phyloP scores from a whole-genome alignment of 148 eudicot species.

The Cornus florida region DNA sequence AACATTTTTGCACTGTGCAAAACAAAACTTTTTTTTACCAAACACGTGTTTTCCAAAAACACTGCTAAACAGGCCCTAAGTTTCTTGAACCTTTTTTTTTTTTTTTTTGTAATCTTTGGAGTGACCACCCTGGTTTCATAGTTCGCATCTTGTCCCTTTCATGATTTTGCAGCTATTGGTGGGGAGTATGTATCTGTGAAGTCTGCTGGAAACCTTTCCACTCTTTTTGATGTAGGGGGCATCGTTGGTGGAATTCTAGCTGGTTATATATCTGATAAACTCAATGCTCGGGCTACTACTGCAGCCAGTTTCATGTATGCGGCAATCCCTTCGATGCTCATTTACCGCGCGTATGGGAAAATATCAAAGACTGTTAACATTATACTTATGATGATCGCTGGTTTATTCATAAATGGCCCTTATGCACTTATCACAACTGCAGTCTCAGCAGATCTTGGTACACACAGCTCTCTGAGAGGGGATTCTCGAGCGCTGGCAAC shows the following conservation, averaged over 20 bases:
- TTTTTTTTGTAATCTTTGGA: not conserved
- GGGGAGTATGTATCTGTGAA: conserved; percentile 80
- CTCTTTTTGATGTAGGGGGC: conserved; percentile 93
- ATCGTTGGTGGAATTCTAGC: conserved; percentile 90
- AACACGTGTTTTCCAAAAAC: no score
- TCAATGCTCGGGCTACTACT: conserved; percentile 83
- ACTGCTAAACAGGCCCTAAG: no score
- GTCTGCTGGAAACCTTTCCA: conserved; percentile 95
- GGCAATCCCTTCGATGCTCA: conserved; percentile 79
- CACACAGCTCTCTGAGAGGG: conserved; percentile 83
- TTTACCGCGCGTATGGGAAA: conserved; percentile 75
- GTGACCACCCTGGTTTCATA: not conserved
- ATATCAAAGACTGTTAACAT: conserved; percentile 68
- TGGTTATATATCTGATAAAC: conserved; percentile 86
- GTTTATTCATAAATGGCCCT: conserved; percentile 86
- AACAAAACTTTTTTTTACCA: no score
- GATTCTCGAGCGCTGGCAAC: conserved; percentile 96
- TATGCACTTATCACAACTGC: conserved; percentile 98
- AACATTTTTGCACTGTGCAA: no score
- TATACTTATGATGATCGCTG: conserved; percentile 82
- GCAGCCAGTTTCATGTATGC: conserved; percentile 86
- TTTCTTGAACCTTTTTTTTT: not conserved
- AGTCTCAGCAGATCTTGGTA: conserved; percentile 96
- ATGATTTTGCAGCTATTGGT: conserved; percentile 68
- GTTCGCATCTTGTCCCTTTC: conserved; percentile 7